These are phyloP conservation scores for Oryza meridionalis DNA, from an alignment of 176 grass and related monocot genomes.

Conservation along the genomic window DNA sequence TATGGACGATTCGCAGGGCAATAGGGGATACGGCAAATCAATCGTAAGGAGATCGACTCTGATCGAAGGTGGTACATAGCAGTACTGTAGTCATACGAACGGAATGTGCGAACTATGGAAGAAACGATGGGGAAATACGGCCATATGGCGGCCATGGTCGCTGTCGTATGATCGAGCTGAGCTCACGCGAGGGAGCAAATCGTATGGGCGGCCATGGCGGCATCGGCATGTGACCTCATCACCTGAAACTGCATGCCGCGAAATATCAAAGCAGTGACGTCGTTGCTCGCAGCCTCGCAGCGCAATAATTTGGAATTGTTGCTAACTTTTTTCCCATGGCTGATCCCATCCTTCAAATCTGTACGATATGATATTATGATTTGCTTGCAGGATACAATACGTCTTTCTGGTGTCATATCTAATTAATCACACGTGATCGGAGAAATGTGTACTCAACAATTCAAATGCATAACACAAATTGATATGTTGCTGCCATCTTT, in stretches of 20 bases:
- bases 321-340: background rate
- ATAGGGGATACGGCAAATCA: too few relatives aligned
- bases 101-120: background rate
- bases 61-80: too few relatives aligned
- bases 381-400: background rate
- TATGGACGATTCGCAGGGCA: too few relatives aligned
- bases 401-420: background rate
- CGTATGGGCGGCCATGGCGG: constrained; percentile 9
- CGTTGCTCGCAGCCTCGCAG: background rate
- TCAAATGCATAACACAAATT: background rate
- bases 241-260: background rate
- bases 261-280: background rate
- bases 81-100: background rate
- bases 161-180: constrained; percentile 18
- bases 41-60: background rate
- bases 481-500: background rate
- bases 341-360: background rate
- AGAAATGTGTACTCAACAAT: background rate
- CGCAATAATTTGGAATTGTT: background rate
- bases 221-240: constrained; percentile 20
- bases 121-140: background rate
- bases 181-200: constrained; percentile 10
- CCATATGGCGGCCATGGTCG: background rate
- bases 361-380: background rate
- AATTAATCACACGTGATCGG: background rate